Percentiles rank a stretch among this genome's conserved stretches.
phyloP scores from a whole-genome alignment of 345 rosid genomes.

The Eucalyptus melliodora region DNA sequence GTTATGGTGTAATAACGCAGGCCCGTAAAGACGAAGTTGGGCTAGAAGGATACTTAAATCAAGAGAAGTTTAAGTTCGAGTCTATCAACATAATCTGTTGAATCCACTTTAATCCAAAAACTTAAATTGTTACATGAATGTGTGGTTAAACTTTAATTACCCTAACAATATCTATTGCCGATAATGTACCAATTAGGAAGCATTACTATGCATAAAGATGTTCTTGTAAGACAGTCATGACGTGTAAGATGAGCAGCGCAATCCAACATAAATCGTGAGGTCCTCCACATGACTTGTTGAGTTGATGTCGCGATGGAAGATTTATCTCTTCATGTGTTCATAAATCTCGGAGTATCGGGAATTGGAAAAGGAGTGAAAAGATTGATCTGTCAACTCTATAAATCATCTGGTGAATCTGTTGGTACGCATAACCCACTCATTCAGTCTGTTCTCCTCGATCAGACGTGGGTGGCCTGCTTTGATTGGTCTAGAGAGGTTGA shows the following conservation, averaged over 20 bases:
- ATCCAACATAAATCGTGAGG: neutral
- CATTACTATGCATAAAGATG: neutral
- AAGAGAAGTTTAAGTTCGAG: rapidly evolving
- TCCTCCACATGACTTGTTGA: neutral
- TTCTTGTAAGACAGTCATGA: neutral
- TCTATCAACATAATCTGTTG: rapidly evolving
- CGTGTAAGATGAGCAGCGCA: neutral
- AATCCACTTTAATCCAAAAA: rapidly evolving
- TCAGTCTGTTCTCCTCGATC: neutral
- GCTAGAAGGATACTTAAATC: no score
- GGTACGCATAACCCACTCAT: neutral
- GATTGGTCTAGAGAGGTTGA: neutral
- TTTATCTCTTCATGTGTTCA: neutral
- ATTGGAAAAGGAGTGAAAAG: neutral
- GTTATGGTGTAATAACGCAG: rapidly evolving
- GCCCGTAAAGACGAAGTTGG: rapidly evolving
- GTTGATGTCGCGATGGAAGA: neutral
- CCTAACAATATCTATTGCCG: no score
- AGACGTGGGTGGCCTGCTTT: neutral
- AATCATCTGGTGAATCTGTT: neutral
- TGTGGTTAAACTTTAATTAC: no score
- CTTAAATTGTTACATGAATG: rapidly evolving
- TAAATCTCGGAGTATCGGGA: neutral
- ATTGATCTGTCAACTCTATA: neutral
- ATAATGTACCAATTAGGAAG: neutral